A percentile compares a stretch with the other conserved stretches of the same genome.
Evolutionary conservation across 2,329 filamentous ascomycete species (phyloP).

Genomic region (Cercospora nicotianae): DNA sequence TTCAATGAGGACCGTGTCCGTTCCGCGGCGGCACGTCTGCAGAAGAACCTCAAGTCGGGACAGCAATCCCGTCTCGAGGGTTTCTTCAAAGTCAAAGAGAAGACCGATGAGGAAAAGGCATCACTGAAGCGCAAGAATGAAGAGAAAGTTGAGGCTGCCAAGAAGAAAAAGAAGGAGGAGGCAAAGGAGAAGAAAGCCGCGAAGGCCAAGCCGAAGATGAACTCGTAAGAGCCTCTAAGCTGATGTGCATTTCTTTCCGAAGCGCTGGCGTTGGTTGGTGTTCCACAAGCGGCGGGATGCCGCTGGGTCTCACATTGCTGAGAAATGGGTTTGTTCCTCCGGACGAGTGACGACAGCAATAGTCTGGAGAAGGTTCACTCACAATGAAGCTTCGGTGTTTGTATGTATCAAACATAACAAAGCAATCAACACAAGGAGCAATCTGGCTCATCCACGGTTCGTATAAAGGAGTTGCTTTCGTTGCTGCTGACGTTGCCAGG

Average conservation of each 20-base stretch:
- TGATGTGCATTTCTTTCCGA: constrained; percentile 10
- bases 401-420: neutral
- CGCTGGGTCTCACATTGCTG: neutral
- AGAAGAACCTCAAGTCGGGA: constrained; percentile 86
- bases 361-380: neutral
- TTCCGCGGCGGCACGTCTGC: constrained; percentile 70
- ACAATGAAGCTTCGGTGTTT: neutral
- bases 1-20: constrained; percentile 95
- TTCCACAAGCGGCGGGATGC: constrained; percentile 4
- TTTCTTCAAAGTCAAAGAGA: constrained; percentile 92
- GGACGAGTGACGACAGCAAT: neutral
- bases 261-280: constrained; percentile 30
- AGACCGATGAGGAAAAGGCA: constrained; percentile 82
- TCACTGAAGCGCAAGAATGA: constrained; percentile 90
- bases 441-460: neutral
- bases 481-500: neutral
- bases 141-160: constrained; percentile 85
- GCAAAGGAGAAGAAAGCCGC: constrained; percentile 92
- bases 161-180: constrained; percentile 91
- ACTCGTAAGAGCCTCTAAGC: constrained; percentile 27
- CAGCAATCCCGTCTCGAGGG: constrained; percentile 92
- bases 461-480: neutral
- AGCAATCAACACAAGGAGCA: neutral
- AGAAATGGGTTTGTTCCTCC: neutral
- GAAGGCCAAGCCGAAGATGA: constrained; percentile 72